phyloP scores from a whole-genome alignment of 805 yeast genomes.

The Lipomyces sp. region DNA sequence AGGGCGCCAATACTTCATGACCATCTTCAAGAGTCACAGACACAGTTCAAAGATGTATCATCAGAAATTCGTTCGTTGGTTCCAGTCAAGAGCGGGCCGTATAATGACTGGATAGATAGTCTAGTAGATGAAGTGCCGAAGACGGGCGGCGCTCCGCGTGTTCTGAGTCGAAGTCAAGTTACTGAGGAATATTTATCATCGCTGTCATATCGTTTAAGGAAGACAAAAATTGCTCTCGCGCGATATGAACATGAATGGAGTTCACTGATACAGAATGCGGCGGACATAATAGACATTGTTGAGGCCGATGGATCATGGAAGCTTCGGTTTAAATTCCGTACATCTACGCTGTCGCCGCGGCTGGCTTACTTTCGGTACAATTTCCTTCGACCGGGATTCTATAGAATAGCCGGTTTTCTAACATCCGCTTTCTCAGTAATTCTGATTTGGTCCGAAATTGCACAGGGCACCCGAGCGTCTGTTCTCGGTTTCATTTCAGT shows the following conservation, averaged over 20 bases:
- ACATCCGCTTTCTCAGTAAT: constrained; percentile 55
- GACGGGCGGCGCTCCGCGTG: constrained; percentile 37
- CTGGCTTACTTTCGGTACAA: constrained; percentile 51
- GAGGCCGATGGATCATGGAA: constrained; percentile 47
- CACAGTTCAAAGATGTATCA: constrained; percentile 65
- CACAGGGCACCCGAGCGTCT: constrained; percentile 70
- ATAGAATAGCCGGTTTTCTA: constrained; percentile 52
- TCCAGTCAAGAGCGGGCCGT: constrained; percentile 55
- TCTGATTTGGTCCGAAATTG: constrained; percentile 72
- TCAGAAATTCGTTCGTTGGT: constrained; percentile 60
- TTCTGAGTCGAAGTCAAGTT: constrained; percentile 40
- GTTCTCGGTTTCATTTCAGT: constrained; percentile 58
- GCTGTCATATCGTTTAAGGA: constrained; percentile 58
- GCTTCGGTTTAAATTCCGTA: constrained; percentile 42
- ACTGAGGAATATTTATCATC: constrained; percentile 54
- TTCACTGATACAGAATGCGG: constrained; percentile 53
- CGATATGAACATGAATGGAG: constrained; percentile 66
- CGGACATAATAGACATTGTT: constrained; percentile 63
- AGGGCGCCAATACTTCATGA: constrained; percentile 65
- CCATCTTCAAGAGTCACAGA: constrained; percentile 63
- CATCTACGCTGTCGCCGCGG: constrained; percentile 49
- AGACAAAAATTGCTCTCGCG: constrained; percentile 55
- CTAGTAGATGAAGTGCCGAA: constrained; percentile 45
- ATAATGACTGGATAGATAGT: constrained; percentile 68
- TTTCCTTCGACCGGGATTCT: constrained; percentile 53